Base-by-base conservation (phyloP, 768 basidiomycete genomes). In the Tulasnella sp. region DNA sequence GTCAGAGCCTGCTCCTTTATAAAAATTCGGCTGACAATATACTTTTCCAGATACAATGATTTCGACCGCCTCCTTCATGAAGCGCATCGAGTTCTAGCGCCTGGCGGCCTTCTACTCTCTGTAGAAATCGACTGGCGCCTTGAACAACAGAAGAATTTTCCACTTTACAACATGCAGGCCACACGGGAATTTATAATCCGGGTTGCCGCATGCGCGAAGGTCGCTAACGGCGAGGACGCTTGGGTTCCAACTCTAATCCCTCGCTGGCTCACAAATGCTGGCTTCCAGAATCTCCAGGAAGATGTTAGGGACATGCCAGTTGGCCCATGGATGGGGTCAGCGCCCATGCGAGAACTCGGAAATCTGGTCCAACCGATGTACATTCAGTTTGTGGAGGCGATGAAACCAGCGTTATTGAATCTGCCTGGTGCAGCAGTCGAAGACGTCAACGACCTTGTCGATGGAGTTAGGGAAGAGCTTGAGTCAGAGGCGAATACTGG, bases 41-140 rank as follows among this genome's bases (percentile, higher is more conserved):
- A 32, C 16, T 2, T 40, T 72, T 15, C 15, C 42, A 77, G 77
- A 1, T 46, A 40, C 20, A 29, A 11, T 10, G 26, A 48, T 3
- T 77, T 70, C 32, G 20, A 26, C 18, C 37, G 40, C 4, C 70
- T 77, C 11, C 26, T 55, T 39, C 77, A n/a, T 3, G 77, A 72
- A 2, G 40, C 44, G 16, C 44, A 44, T 70, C 2, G 42, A 46
- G 77, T 71, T 40, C 77, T 77, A 18, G 20, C 7, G 26, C 29
- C 29, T 26, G 29, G 44, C 18, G 77, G 77, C 3, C 20, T 70
- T 16, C 44, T 77, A 5, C 42, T 71, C 37, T 77, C 77, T 26
- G 42, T 69, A 15, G 77, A 77, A 72, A 39, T 77, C 26, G 77
- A 77, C 44, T 77, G 71, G 35, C 26, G 75, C 35, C 57, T 51